phyloP scores from a whole-genome alignment of 495 filamentous ascomycete species.

The Aspergillus indologenus region DNA sequence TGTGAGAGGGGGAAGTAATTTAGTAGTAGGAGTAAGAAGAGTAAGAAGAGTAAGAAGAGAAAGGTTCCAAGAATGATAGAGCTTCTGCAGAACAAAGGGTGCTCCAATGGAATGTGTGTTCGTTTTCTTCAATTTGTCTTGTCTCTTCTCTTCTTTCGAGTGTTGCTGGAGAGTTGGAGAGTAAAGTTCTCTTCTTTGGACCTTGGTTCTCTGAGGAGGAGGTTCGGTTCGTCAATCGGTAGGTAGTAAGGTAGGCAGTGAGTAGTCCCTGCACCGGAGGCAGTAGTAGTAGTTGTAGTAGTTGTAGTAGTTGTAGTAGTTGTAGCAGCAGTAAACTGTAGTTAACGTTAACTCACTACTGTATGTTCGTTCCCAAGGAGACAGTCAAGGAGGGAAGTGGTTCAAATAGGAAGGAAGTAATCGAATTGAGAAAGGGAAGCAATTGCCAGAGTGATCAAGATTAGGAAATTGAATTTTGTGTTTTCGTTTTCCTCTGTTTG shows the following conservation, averaged over 20 bases:
- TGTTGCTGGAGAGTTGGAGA: too few relatives aligned
- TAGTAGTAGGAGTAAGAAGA: constrained; percentile 2
- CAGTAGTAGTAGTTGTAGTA: too few relatives aligned
- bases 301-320: too few relatives aligned
- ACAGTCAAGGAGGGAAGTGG: neutral
- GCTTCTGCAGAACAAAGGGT: constrained; percentile 23
- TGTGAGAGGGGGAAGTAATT: constrained; percentile 13
- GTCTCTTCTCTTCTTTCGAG: too few relatives aligned
- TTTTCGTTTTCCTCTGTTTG: constrained; percentile 47
- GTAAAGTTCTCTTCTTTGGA: constrained; percentile 6
- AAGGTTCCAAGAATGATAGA: constrained; percentile 15
- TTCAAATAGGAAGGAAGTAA: neutral
- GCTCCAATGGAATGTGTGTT: neutral
- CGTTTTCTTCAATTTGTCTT: neutral
- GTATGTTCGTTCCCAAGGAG: neutral
- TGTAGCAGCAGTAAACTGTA: too few relatives aligned
- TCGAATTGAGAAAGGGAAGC: constrained; percentile 14
- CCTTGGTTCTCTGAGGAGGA: neutral
- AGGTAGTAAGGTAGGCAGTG: neutral
- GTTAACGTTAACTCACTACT: too few relatives aligned
- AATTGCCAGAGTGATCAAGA: constrained; percentile 12
- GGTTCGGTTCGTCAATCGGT: neutral
- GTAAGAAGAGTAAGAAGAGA: neutral
- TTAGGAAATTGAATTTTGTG: constrained; percentile 26
- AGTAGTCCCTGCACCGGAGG: too few relatives aligned